These are phyloP conservation scores for Cynara cardunculus DNA, from an alignment of 129 eudicot species.

Conservation along the genomic window DNA sequence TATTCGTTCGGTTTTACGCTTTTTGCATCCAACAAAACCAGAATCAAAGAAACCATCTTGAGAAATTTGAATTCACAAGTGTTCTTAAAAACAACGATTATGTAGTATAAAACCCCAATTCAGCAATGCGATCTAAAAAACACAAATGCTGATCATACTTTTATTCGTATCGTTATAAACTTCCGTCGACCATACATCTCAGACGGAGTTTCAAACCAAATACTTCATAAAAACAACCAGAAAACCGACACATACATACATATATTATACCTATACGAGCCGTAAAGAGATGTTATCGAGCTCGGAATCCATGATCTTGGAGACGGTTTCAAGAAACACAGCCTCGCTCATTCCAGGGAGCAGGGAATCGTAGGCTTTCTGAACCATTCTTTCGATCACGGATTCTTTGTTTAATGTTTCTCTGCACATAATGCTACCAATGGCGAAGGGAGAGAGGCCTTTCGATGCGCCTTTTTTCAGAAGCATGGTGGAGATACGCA, in stretches of 20 bases:
- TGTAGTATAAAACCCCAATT: conserved; percentile 4
- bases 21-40: not conserved
- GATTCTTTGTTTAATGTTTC: conserved; percentile 60
- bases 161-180: conserved; percentile 20
- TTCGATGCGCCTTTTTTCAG: conserved; percentile 55
- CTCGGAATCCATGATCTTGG: conserved; percentile 50
- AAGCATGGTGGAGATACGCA: conserved; percentile 65
- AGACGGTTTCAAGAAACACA: conserved; percentile 42
- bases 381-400: conserved; percentile 51
- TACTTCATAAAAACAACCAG: conserved; percentile 18
- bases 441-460: conserved; percentile 56
- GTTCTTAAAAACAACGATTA: not conserved
- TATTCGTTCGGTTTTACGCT: no score
- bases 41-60: not conserved
- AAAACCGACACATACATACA: not conserved
- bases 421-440: conserved; percentile 69
- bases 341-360: conserved; percentile 51
- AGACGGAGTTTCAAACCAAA: conserved; percentile 14
- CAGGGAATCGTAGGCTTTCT: conserved; percentile 43
- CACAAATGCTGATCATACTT: conserved; percentile 26
- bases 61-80: not conserved
- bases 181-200: not conserved
- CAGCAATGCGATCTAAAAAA: conserved; percentile 33
- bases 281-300: conserved; percentile 31
- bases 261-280: not conserved